phyloP scores from a whole-genome alignment of 768 basidiomycete genomes.

The Boletus rubropictus region DNA sequence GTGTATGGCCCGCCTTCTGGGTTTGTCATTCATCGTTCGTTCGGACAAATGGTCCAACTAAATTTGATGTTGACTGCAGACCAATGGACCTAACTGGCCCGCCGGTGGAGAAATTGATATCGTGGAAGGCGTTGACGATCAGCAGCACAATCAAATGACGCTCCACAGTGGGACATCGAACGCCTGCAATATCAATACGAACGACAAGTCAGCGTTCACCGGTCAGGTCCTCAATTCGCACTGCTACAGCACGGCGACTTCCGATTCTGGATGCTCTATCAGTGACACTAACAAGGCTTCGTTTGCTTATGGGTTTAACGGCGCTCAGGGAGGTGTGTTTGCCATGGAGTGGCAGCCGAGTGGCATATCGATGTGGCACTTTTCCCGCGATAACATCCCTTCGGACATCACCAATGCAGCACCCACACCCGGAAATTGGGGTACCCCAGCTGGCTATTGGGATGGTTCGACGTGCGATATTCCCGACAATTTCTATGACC shows the following conservation, averaged over 20 bases:
- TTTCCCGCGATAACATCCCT: conserved; percentile 46
- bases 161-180: conserved; percentile 51
- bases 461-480: conserved; percentile 46
- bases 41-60: not conserved
- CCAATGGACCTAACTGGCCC: conserved; percentile 52
- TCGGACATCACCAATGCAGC: conserved; percentile 38
- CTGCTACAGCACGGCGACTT: conserved; percentile 37
- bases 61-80: conserved; percentile 17
- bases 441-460: conserved; percentile 47
- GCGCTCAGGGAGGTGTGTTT: conserved; percentile 46
- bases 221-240: conserved; percentile 19
- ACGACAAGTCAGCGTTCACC: conserved; percentile 14
- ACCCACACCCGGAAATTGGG: conserved; percentile 47
- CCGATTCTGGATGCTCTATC: conserved; percentile 49
- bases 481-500: conserved; percentile 42
- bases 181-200: conserved; percentile 18
- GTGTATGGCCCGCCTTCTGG: conserved; percentile 56
- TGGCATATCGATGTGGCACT: conserved; percentile 54
- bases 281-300: conserved; percentile 33
- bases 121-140: conserved; percentile 63
- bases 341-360: conserved; percentile 47
- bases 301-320: conserved; percentile 36
- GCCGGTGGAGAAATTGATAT: conserved; percentile 62
- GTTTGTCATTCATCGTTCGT: conserved; percentile 17
- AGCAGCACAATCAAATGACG: conserved; percentile 55